Evolutionary conservation across 495 filamentous ascomycete genomes (phyloP), one percentile per base, ranked within the genome.

Genomic region (Penicillium desertorum): DNA sequence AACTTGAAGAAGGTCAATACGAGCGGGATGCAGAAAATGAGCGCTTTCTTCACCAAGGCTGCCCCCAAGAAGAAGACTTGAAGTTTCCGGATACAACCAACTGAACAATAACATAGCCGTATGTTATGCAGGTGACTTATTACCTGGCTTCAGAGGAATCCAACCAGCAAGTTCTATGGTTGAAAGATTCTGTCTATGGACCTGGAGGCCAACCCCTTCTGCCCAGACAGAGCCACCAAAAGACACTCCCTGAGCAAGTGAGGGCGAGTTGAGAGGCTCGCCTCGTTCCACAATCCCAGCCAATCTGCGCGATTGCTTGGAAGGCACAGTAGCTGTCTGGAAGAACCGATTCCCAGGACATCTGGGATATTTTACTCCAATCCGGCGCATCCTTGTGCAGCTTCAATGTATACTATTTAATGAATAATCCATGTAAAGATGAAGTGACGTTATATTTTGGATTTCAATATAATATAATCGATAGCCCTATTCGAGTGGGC

Each of bases 21-120:
- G 0, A 83, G 65, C 16, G 95, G 94, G 25, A 99, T 99, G 94
- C 91, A 89, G 80, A 98, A 96, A 79, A 83, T 98, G 85, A 96
- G 91, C 62, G 83, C 86, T 58, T 98, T 98, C 70, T 98, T 98
- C 70, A 82, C 80, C 37, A 96, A 92, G 76, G 86, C 72, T 10
- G 61, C 71, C 22, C 42, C 66, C 22, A 75, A 74, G 58, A 76
- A 75, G 57, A 73, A 74, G 55, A 54, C 68, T 50, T 75, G 65
- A 71, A 45, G 16, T 2, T 9, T 19, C n/a, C n/a, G 11, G 10
- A 10, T 9, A 30, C 6, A 10, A 6, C 19, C 39, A 5, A 14
- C 12, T 12, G 25, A 22, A 22, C 10, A 17, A 34, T 23, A 22
- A 49, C 7, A 36, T 57, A 12, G 14, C 5, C 22, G 10, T 47